Evolutionary conservation across 768 basidiomycete species (phyloP), one percentile per base, ranked within the genome.

Genomic region (Exsudoporus frostii): DNA sequence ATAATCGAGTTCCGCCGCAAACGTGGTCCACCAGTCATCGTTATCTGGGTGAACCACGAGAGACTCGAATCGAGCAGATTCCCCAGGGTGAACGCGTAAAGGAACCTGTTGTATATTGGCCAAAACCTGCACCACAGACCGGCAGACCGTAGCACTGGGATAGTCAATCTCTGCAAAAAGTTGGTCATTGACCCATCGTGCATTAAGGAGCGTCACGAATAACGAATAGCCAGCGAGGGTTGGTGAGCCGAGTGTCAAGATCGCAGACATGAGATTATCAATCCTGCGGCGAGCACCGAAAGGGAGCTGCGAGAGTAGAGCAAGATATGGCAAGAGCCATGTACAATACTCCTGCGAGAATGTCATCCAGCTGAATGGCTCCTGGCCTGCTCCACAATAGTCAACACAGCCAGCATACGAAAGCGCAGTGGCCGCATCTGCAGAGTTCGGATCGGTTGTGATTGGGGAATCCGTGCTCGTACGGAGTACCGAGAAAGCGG

Each of bases 301-400:
- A 0, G 78, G 79, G n/a, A 80, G 71, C 43, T 78, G 78, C 0
- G 78, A 77, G 19, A 80, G 62, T 7, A 80, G 55, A 1, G 79
- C 76, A 11, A 80, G 70, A 70, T 76, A 79, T 7, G 79, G 79
- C 7, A 80, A 49, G 2, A 80, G 65, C 79, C 79, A 80, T 0
- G 76, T 57, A 8, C 69, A 66, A 56, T 74, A 78, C 44, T 75
- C 65, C 42, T 74, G 74, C 0, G 67, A 47, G 45, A 67, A 69
- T 4, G 19, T 24, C 1, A 14, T 17, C 65, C 65, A 67, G 15
- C 22, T 30, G n/a, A 67, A 69, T 14, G 55, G 17, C 13, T 57
- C 48, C 11, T 56, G 48, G 1, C 46, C 47, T 4, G 1, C 11
- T 27, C 67, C 65, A 19, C 65, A 67, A 13, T 32, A 15, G 0